phyloP scores from a whole-genome alignment of 164 flowering plant genomes.

The Umbilicus rupestris region DNA sequence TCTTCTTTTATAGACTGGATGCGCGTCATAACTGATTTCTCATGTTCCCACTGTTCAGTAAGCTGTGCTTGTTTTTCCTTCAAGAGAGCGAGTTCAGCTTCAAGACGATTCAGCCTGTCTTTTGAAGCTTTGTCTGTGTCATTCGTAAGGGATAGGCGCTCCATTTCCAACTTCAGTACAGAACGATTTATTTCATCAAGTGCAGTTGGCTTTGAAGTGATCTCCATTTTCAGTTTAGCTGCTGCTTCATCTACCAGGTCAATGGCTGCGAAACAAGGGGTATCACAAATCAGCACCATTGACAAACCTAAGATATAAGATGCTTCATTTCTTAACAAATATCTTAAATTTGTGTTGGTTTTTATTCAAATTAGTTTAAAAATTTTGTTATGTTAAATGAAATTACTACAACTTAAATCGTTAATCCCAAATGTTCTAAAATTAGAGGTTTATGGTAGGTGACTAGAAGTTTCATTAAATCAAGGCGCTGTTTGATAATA shows the following conservation, averaged over 20 bases:
- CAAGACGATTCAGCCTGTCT: slow-evolving; percentile 77
- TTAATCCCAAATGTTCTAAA: too few relatives aligned
- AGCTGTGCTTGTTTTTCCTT: slow-evolving; percentile 66
- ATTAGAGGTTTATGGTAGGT: too few relatives aligned
- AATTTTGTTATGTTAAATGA: too few relatives aligned
- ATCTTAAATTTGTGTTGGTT: too few relatives aligned
- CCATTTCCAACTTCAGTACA: slow-evolving; percentile 90
- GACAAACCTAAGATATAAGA: neutral
- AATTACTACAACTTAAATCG: too few relatives aligned
- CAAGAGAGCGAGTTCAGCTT: slow-evolving; percentile 62
- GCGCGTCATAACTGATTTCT: slow-evolving; percentile 82
- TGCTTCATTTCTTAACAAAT: too few relatives aligned
- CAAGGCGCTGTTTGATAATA: too few relatives aligned
- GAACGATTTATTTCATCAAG: slow-evolving; percentile 84
- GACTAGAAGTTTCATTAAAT: neutral
- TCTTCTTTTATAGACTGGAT: slow-evolving; percentile 90
- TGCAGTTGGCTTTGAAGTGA: slow-evolving; percentile 88
- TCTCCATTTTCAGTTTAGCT: slow-evolving; percentile 93
- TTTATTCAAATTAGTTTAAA: too few relatives aligned
- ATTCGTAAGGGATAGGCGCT: slow-evolving; percentile 73
- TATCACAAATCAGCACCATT: slow-evolving; percentile 1
- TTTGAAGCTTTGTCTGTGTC: slow-evolving; percentile 89
- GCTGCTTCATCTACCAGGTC: slow-evolving; percentile 98
- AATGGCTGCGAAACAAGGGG: slow-evolving; percentile 50
- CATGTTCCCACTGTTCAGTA: slow-evolving; percentile 93